Percentiles rank a stretch among this genome's conserved stretches.
These are phyloP conservation scores for Cystobasidium sp. DNA, from an alignment of 1,284 basidiomycete species.

Conservation along the genomic window DNA sequence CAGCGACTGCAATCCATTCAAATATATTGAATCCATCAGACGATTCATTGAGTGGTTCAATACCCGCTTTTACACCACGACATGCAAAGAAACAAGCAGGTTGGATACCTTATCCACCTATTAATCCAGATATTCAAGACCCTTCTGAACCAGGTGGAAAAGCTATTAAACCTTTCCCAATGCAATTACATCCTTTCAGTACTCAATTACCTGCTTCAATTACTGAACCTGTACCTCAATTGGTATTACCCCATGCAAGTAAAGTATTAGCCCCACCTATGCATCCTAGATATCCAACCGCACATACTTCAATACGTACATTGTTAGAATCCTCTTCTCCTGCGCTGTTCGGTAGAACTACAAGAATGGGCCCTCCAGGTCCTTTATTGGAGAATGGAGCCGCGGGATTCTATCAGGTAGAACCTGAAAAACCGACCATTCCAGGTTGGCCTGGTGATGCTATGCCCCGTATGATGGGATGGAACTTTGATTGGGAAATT, in stretches of 20 bases:
- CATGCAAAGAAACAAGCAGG: conserved; percentile 50
- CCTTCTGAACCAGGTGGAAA: conserved; percentile 36
- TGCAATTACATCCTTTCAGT: conserved; percentile 51
- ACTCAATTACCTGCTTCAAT: conserved; percentile 50
- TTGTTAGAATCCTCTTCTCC: conserved; percentile 44
- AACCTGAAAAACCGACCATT: conserved; percentile 35
- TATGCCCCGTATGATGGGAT: conserved; percentile 40
- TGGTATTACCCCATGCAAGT: conserved; percentile 39
- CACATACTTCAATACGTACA: conserved; percentile 42
- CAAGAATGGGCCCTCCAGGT: conserved; percentile 53
- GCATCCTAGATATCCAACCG: conserved; percentile 46
- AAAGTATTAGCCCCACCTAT: conserved; percentile 45
- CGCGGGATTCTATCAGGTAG: conserved; percentile 49
- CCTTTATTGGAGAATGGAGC: conserved; percentile 52
- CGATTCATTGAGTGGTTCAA: conserved; percentile 50
- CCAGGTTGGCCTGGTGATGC: conserved; percentile 39
- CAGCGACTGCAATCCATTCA: conserved; percentile 38
- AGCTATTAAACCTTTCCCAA: conserved; percentile 25
- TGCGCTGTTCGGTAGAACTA: conserved; percentile 50
- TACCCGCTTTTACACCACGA: conserved; percentile 46
- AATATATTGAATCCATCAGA: conserved; percentile 44
- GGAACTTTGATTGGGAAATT: conserved; percentile 44
- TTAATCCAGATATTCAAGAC: conserved; percentile 31
- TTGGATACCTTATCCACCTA: conserved; percentile 49
- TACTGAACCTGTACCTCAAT: conserved; percentile 49